Evolutionary conservation across 2,329 filamentous ascomycete species (phyloP).

Genomic region (Aspergillus oerlinghausenensis): DNA sequence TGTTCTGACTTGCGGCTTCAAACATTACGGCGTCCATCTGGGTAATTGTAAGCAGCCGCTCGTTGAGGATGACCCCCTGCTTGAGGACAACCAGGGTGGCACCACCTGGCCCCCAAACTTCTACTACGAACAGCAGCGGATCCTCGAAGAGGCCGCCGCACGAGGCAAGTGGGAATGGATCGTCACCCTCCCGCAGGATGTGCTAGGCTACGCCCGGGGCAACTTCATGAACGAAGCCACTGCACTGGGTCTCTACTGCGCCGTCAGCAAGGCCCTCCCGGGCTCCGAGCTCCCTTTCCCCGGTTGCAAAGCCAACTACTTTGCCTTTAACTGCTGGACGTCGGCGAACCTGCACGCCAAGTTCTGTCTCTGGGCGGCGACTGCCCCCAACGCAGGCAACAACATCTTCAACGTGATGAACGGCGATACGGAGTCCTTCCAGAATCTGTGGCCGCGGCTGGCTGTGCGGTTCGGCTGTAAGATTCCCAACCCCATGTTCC

Average conservation of each 20-base stretch:
- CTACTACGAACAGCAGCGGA: conserved; percentile 49
- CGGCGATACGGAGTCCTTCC: conserved; percentile 36
- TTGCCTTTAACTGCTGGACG: conserved; percentile 31
- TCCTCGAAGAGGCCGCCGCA: conserved; percentile 33
- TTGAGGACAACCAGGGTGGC: conserved; percentile 24
- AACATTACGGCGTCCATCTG: conserved; percentile 53
- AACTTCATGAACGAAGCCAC: conserved; percentile 43
- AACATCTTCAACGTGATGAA: conserved; percentile 43
- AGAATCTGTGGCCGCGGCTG: conserved; percentile 40
- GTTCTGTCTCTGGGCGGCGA: conserved; percentile 36
- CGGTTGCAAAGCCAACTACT: conserved; percentile 29
- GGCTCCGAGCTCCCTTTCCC: conserved; percentile 31
- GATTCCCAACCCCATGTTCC: conserved; percentile 26
- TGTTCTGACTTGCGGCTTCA: conserved; percentile 46
- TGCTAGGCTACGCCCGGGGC: conserved; percentile 40
- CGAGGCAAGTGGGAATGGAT: conserved; percentile 37
- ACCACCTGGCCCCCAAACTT: conserved; percentile 44
- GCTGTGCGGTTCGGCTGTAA: conserved; percentile 32
- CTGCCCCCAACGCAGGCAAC: conserved; percentile 26
- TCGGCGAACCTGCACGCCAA: conserved; percentile 31
- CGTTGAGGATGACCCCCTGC: conserved; percentile 44
- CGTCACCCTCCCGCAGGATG: conserved; percentile 44
- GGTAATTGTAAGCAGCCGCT: conserved; percentile 47
- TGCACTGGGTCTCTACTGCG: conserved; percentile 38
- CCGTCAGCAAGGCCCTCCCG: conserved; percentile 26